A percentile compares a stretch with the other conserved stretches of the same genome.
Evolutionary conservation across 2,329 filamentous ascomycete species (phyloP).

Genomic region (Calonectria hawksworthii): DNA sequence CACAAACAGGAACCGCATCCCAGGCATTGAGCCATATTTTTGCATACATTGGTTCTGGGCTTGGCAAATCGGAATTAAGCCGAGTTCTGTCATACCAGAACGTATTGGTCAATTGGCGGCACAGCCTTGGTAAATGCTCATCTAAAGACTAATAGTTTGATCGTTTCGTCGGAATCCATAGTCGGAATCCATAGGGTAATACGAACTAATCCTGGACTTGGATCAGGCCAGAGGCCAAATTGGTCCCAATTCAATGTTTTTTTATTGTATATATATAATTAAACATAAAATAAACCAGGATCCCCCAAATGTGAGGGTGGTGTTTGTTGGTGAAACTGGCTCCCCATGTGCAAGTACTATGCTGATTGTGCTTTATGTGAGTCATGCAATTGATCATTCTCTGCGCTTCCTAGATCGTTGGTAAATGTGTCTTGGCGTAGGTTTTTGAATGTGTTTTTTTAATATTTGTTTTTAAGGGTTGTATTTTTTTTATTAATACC

Average conservation of each 20-base stretch:
- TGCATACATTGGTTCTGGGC: background rate
- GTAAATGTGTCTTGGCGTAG: background rate
- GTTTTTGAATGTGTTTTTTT: background rate
- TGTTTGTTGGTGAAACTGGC: background rate
- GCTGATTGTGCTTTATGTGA: background rate
- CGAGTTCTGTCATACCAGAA: background rate
- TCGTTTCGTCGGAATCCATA: background rate
- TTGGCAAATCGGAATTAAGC: background rate
- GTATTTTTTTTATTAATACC: background rate
- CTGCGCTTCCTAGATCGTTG: background rate
- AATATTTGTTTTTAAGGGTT: background rate
- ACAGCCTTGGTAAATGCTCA: background rate
- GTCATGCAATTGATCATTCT: background rate
- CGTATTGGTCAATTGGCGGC: background rate
- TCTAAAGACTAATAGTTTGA: background rate
- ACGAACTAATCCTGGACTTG: background rate
- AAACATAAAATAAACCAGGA: too few relatives aligned
- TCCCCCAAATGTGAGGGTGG: background rate
- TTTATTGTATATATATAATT: too few relatives aligned
- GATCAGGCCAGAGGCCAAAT: background rate
- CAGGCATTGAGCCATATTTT: background rate
- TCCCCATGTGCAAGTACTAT: background rate
- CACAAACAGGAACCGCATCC: background rate
- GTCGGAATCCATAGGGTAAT: background rate
- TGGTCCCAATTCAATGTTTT: background rate